Evolutionary conservation across 2,329 filamentous ascomycete genomes (phyloP), one percentile per base, ranked within the genome.

Genomic region (Trichoderma sp.): DNA sequence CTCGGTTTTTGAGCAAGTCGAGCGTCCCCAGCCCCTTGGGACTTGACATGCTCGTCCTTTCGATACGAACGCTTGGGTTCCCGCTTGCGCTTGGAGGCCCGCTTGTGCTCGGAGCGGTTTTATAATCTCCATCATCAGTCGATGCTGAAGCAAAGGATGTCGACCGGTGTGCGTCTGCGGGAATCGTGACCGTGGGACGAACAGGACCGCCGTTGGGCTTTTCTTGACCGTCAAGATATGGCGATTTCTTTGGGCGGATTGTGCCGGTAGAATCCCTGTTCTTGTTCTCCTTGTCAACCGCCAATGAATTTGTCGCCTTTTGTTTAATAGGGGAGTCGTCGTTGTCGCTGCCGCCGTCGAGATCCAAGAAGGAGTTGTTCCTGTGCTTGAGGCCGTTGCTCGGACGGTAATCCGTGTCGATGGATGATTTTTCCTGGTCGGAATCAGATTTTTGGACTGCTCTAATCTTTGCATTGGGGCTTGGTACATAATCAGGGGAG

Each of bases 401-500:
- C 18, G 72, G 64, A n/a, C 68, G 68, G 37, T 72, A 75, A 2
- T 76, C 81, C 7, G 79, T 78, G 52, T 70, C 70, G 37, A 58
- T 71, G 43, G 69, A 67, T 46, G 63, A 39, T 49, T 66, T 59
- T 39, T 75, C 71, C 58, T 75, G 71, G 16, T 78, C 78, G 11
- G 83, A 81, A 46, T 81, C 82, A 5, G 83, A 80, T 21, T 65
- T 55, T 66, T 84, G 83, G 43, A 92, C 87, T n/a, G 85, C 81
- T 66, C 90, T 86, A 51, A 93, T 91, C n/a, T 87, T 89, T 32
- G 91, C 90, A 76, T 87, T 90, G 49, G 88, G 87, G 71, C 89
- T 89, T 14, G 90, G 90, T 56, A 90, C 90, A 77, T 94, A 94
- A 65, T 91, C 90, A 14, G 90, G 90, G 21, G 91, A 93, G 76